phyloP scores from a whole-genome alignment of 148 eudicot genomes.

The Limonium bicolor region DNA sequence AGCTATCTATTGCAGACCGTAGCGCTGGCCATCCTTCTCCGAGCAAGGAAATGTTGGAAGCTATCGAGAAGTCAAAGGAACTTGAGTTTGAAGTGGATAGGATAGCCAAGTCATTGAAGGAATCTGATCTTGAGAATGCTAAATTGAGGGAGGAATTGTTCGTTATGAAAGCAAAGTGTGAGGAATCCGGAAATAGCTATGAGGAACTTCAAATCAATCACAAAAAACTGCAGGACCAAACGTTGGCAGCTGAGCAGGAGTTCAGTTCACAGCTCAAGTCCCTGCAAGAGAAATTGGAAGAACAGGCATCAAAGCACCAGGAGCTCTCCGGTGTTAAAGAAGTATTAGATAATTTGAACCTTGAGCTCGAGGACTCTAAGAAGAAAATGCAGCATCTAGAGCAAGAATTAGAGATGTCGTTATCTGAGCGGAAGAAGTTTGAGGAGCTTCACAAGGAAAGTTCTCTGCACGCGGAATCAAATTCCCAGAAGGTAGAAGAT shows the following conservation, averaged over 20 bases:
- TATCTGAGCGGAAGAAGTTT: constrained; percentile 31
- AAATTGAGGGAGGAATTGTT: constrained; percentile 39
- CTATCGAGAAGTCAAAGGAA: constrained; percentile 61
- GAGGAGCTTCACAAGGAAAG: constrained; percentile 52
- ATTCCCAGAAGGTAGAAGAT: constrained; percentile 35
- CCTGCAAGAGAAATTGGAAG: constrained; percentile 56
- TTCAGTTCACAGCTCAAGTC: constrained; percentile 37
- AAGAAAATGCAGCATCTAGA: constrained; percentile 61
- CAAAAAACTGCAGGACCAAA: constrained; percentile 46
- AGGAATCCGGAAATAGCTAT: constrained; percentile 32
- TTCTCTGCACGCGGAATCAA: constrained; percentile 40
- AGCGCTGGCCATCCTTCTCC: constrained; percentile 14
- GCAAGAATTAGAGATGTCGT: constrained; percentile 33
- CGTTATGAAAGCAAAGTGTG: constrained; percentile 27
- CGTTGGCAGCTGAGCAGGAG: constrained; percentile 35
- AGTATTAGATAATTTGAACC: constrained; percentile 40
- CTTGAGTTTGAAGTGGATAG: constrained; percentile 56
- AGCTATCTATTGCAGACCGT: constrained; percentile 18
- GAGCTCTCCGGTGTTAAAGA: constrained; percentile 57
- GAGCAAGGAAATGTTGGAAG: constrained; percentile 57
- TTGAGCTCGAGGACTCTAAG: constrained; percentile 66
- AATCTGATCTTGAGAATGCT: constrained; percentile 49
- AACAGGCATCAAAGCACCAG: constrained; percentile 47
- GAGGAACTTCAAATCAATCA: constrained; percentile 44
- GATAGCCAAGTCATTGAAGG: constrained; percentile 28